Evolutionary conservation across 2,329 filamentous ascomycete species (phyloP), one percentile per base, ranked within the genome.

Genomic region (Neofusicoccum sp.): DNA sequence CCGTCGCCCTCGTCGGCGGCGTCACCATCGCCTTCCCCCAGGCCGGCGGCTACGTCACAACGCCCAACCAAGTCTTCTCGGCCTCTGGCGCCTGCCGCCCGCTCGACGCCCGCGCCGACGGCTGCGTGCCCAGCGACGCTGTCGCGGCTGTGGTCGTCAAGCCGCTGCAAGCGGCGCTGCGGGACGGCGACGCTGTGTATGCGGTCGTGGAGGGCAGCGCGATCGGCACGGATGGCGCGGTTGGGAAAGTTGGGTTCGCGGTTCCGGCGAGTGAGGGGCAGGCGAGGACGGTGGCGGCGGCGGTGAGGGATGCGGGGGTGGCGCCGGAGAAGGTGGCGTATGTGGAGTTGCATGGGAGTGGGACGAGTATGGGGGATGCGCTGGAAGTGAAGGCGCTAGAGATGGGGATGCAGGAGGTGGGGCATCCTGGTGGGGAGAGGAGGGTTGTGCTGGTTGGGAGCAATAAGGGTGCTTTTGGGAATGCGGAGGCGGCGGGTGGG

Each of bases 141-240:
- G 41, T 44, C 12, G 41, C 22, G 3, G 41, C 41, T 1, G 41
- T 44, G 11, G 41, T 44, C 14, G 14, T 44, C 12, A 44, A 73
- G 67, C 75, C 79, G 64, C 70, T 81, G n/a, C 73, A 71, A 43
- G 76, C 76, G 11, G 74, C 79, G 62, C 54, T 69, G 1, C 56
- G 80, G 47, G 76, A 80, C 14, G 67, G 68, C 14, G 71, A 72
- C 14, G 14, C 41, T 14, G 14, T 44, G 41, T 44, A 44, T 8
- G 41, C 41, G 11, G 8, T 7, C 14, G 41, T 44, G 41, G 14
- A 16, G n/a, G 41, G 41, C 41, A 44, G 14, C 14, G 41, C 14
- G 2, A 44, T 44, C 4, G 41, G 41, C 1, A 16, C 41, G 4
- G 41, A 44, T 8, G 41, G 41, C 41, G 41, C 14, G 4, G 22